Conservation (phyloP, 1,284 basidiomycete genomes). For the Porodaedalea pini region DNA sequence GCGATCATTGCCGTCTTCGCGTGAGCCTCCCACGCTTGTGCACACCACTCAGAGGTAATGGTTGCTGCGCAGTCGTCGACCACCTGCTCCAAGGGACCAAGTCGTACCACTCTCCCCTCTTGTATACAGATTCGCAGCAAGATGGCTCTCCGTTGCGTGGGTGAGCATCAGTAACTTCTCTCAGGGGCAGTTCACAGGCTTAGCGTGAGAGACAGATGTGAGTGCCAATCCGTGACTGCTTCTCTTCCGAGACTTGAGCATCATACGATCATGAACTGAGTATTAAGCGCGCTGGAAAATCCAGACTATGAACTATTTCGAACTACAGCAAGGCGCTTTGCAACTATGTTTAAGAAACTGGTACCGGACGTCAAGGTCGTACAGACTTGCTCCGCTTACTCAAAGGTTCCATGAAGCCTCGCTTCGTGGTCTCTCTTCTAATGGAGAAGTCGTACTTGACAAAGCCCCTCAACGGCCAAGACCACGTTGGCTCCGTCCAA, state of each 20-base stretch:
- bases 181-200: conserved; percentile 8
- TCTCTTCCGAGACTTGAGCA: neutral
- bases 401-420: too few species aligned
- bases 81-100: neutral
- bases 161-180: neutral
- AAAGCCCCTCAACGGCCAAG: too few species aligned
- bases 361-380: too few species aligned
- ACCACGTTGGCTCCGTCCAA: too few species aligned
- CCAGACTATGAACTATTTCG: too few species aligned
- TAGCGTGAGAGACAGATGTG: neutral
- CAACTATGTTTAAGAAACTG: too few species aligned
- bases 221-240: neutral
- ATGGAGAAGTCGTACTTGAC: too few species aligned
- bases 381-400: too few species aligned
- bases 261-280: too few species aligned
- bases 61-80: conserved; percentile 1
- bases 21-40: neutral
- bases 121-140: conserved; percentile 8
- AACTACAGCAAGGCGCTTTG: too few species aligned
- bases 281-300: too few species aligned
- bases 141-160: conserved; percentile 3
- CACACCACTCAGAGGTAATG: neutral
- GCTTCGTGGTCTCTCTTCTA: too few species aligned
- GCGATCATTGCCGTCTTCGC: neutral
- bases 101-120: neutral